Conservation (phyloP, 768 basidiomycete genomes). For the Coprinopsis sp. region DNA sequence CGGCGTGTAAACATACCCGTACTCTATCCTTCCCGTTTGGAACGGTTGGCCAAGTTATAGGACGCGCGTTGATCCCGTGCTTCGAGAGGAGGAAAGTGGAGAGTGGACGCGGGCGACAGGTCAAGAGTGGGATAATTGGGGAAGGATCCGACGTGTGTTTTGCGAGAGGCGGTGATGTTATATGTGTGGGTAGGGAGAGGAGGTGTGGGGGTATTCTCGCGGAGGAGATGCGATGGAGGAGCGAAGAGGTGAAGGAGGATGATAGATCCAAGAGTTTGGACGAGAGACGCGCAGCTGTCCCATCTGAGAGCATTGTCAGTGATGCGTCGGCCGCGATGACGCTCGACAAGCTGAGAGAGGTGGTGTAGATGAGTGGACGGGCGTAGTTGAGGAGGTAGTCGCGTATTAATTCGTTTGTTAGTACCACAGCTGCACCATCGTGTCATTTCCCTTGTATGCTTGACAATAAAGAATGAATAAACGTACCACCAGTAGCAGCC, state of each 20-base stretch:
- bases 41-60: slow-evolving; percentile 86
- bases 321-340: slow-evolving; percentile 73
- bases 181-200: not conserved
- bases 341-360: slow-evolving; percentile 67
- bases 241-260: slow-evolving; percentile 31
- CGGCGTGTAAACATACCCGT: slow-evolving; percentile 85
- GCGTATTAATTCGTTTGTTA: slow-evolving; percentile 67
- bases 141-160: slow-evolving; percentile 45
- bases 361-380: slow-evolving; percentile 87
- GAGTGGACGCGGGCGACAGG: slow-evolving; percentile 68
- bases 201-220: not conserved
- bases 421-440: slow-evolving; percentile 63
- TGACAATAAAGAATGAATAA: too few relatives aligned
- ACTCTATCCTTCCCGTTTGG: slow-evolving; percentile 83
- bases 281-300: slow-evolving; percentile 44
- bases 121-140: slow-evolving; percentile 85
- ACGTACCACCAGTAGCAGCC: too few relatives aligned
- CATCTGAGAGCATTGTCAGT: slow-evolving; percentile 72
- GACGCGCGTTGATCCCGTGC: slow-evolving; percentile 60
- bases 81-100: slow-evolving; percentile 61
- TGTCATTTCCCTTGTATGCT: not conserved
- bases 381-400: slow-evolving; percentile 92
- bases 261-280: slow-evolving; percentile 43
- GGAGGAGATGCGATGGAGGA: slow-evolving; percentile 9
- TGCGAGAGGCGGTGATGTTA: too few relatives aligned